Base-by-base conservation (phyloP, 1,139 yeast genomes). In the Williopsis jadinii region DNA sequence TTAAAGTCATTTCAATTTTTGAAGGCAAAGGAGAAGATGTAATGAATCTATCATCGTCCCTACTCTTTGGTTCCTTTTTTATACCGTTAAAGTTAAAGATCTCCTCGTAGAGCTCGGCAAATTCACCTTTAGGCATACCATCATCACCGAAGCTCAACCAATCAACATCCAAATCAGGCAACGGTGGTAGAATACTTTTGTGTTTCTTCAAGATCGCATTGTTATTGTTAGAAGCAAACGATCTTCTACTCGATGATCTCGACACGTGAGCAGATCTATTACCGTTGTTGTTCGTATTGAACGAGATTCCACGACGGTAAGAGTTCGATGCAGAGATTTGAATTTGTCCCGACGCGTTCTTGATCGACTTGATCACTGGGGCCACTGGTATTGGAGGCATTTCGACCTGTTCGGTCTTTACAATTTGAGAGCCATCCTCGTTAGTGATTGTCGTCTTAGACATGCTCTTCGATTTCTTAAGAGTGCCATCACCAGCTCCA, bases 381-480 rank as follows among this genome's bases (percentile, higher is more conserved):
- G 55, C 48, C 24, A 43, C 35, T 28, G 47, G 47, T 9, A 44
- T 32, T 12, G 42, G 48, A 11, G 37, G 40, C 33, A 36, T 31
- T 15, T 35, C 41, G 8, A 43, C 40, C 14, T 49, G 53, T 10
- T 58, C 54, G 3, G 61, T 49, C 14, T 61, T 55, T 39, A 60
- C 55, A 10, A 54, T 39, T n/a, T 57, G 49, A 3, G 59, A 48
- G 2, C 72, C 73, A 46, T 64, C 58, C 29, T 59, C 64, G 46
- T 67, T 62, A 31, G 60, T 55, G 35, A 65, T 60, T 0, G 72
- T 71, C 1, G 80, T 74, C 40, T 66, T 72, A n/a, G 68, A 64
- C 38, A 66, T 64, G 34, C 77, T 69, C 9, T 70, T 64, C 2
- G 79, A 71, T 47, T 70, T 63, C 30, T 76, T 72, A 44, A 71